Evolutionary conservation across 2,329 filamentous ascomycete genomes (phyloP).

Genomic region (Cladosporium sp.): DNA sequence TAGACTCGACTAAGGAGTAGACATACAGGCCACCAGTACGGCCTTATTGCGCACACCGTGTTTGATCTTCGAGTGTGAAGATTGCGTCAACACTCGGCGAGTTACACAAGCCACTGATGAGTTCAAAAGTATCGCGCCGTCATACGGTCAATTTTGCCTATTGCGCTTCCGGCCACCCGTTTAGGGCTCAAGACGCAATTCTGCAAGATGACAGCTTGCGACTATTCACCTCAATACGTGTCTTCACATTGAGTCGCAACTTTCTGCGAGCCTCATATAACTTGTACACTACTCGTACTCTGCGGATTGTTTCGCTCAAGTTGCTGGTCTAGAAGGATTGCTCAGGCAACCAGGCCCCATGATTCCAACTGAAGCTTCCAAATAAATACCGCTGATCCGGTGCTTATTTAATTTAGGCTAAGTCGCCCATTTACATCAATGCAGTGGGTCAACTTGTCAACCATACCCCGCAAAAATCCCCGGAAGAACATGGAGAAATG

Average conservation of each 20-base stretch:
- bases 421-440: conserved; percentile 5
- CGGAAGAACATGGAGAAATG: conserved; percentile 2
- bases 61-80: not conserved
- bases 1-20: conserved; percentile 39
- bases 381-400: not conserved
- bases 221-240: not conserved
- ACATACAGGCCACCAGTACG: not conserved
- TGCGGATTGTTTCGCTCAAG: not conserved
- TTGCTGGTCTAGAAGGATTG: not conserved
- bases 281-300: not conserved
- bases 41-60: not conserved
- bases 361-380: not conserved
- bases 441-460: not conserved
- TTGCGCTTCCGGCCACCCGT: not conserved
- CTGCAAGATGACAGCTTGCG: not conserved
- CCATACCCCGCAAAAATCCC: not conserved
- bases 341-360: not conserved
- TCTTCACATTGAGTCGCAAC: not conserved
- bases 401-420: conserved; percentile 15
- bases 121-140: not conserved
- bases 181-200: not conserved
- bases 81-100: not conserved
- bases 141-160: not conserved
- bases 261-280: not conserved
- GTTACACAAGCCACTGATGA: not conserved